A percentile compares a stretch with the other conserved stretches of the same genome.
These are phyloP conservation scores for Mycena leptocephala DNA, from an alignment of 768 basidiomycete genomes.

Conservation along the genomic window DNA sequence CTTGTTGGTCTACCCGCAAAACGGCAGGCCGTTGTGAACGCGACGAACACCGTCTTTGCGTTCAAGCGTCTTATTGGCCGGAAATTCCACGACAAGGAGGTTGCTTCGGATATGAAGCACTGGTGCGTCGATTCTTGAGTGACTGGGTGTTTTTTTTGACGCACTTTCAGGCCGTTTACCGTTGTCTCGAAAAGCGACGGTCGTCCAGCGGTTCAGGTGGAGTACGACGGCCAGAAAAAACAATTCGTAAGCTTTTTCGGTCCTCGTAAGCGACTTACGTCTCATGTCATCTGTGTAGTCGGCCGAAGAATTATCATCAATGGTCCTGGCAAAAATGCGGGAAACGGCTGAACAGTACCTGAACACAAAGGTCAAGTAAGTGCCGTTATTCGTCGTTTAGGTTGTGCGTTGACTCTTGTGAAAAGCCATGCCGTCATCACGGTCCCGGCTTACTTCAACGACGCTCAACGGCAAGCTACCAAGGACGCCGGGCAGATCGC, in stretches of 20 bases:
- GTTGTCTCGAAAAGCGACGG: slow-evolving; percentile 82
- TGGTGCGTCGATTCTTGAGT: slow-evolving; percentile 64
- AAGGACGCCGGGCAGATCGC: slow-evolving; percentile 98
- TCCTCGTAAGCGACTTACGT: slow-evolving; percentile 18
- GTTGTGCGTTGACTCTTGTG: slow-evolving; percentile 14
- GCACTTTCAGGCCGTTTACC: slow-evolving; percentile 79
- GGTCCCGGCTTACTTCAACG: slow-evolving; percentile 99
- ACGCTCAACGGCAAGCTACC: slow-evolving; percentile 98
- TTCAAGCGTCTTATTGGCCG: slow-evolving; percentile 97
- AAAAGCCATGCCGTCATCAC: slow-evolving; percentile 90
- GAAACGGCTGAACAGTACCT: slow-evolving; percentile 96
- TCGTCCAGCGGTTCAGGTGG: slow-evolving; percentile 87
- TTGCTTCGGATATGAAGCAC: slow-evolving; percentile 90
- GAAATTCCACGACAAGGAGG: slow-evolving; percentile 93
- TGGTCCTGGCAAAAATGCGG: slow-evolving; percentile 94
- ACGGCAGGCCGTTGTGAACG: slow-evolving; percentile 97
- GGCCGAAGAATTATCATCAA: slow-evolving; percentile 88
- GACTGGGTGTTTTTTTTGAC: background rate
- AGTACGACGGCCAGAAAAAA: slow-evolving; percentile 89
- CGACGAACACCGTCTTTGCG: slow-evolving; percentile 93
- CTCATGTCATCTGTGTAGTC: slow-evolving; percentile 65
- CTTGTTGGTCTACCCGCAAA: slow-evolving; percentile 97
- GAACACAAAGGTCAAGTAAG: slow-evolving; percentile 95
- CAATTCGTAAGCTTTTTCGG: slow-evolving; percentile 70
- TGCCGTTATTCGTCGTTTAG: slow-evolving; percentile 38